Evolutionary conservation across 2,329 filamentous ascomycete genomes (phyloP).

Genomic region (Penicillium digitatum): DNA sequence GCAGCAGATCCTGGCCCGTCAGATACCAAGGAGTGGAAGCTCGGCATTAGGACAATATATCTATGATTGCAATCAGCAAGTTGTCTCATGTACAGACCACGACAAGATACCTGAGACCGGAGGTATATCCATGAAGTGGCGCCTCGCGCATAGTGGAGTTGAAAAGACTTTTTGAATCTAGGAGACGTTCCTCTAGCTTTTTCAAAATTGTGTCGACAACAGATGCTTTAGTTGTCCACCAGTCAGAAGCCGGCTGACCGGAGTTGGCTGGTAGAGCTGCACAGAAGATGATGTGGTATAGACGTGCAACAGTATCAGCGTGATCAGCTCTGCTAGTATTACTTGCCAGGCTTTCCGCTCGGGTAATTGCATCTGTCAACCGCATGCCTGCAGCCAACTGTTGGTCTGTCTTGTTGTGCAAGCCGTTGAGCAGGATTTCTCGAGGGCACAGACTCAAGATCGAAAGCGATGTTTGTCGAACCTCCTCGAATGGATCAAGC

Average conservation of each 20-base stretch:
- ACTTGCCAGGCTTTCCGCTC: slow-evolving; percentile 39
- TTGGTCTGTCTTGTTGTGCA: slow-evolving; percentile 6
- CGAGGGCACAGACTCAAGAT: slow-evolving; percentile 43
- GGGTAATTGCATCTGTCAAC: slow-evolving; percentile 31
- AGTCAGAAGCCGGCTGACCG: slow-evolving; percentile 10
- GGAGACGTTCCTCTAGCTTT: slow-evolving; percentile 62
- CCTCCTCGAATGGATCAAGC: slow-evolving; percentile 89
- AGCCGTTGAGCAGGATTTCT: slow-evolving; percentile 24
- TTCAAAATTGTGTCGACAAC: slow-evolving; percentile 58
- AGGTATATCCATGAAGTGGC: slow-evolving; percentile 67
- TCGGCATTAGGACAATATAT: slow-evolving; percentile 48
- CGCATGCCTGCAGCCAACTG: slow-evolving; percentile 24
- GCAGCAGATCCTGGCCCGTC: slow-evolving; percentile 17
- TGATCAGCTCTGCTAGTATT: slow-evolving; percentile 80
- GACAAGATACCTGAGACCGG: slow-evolving; percentile 55
- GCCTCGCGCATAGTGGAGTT: slow-evolving; percentile 62
- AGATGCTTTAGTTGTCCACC: slow-evolving; percentile 39
- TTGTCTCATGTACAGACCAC: no score
- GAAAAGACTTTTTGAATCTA: slow-evolving; percentile 61
- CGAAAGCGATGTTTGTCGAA: slow-evolving; percentile 56
- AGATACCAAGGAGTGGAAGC: slow-evolving; percentile 36
- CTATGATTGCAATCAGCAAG: slow-evolving; percentile 23
- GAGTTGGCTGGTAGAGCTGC: slow-evolving; percentile 46
- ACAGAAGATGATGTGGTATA: slow-evolving; percentile 65
- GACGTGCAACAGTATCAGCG: slow-evolving; percentile 81